Conservation (phyloP, 2,329 filamentous ascomycete genomes). For the Pyrenochaeta sp. region DNA sequence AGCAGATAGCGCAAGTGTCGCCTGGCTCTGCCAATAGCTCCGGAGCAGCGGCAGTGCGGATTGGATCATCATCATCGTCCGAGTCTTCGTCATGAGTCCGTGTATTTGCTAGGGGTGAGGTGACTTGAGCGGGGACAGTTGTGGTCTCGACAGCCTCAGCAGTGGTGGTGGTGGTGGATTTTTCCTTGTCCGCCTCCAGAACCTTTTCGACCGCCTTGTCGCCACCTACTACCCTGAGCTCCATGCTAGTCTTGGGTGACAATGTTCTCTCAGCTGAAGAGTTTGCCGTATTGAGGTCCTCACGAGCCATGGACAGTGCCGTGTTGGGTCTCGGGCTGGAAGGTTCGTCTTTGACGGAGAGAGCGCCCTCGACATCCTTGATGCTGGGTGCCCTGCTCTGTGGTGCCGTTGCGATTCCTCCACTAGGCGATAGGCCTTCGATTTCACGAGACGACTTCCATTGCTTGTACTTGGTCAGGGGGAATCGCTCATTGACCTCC, state of each 20-base stretch:
- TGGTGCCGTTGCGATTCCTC: constrained; percentile 76
- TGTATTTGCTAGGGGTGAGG: constrained; percentile 24
- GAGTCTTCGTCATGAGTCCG: constrained; percentile 58
- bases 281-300: constrained; percentile 57
- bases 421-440: constrained; percentile 81
- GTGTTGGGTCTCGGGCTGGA: constrained; percentile 46
- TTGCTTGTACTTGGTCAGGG: constrained; percentile 92
- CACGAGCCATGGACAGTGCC: constrained; percentile 50
- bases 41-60: constrained; percentile 80
- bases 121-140: constrained; percentile 23
- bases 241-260: constrained; percentile 32
- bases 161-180: constrained; percentile 20
- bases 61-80: constrained; percentile 80
- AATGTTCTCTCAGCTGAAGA: constrained; percentile 28
- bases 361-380: constrained; percentile 65
- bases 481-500: constrained; percentile 97
- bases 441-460: constrained; percentile 87
- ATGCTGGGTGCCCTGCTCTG: constrained; percentile 77
- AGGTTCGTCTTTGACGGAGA: constrained; percentile 39
- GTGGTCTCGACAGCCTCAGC: constrained; percentile 37
- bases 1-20: constrained; percentile 95
- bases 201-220: constrained; percentile 34
- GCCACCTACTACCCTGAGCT: constrained; percentile 18
- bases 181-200: constrained; percentile 11
- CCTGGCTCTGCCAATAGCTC: constrained; percentile 83